These are phyloP conservation scores for Nicotiana undulata DNA, from an alignment of 257 asterid species.

Conservation along the genomic window DNA sequence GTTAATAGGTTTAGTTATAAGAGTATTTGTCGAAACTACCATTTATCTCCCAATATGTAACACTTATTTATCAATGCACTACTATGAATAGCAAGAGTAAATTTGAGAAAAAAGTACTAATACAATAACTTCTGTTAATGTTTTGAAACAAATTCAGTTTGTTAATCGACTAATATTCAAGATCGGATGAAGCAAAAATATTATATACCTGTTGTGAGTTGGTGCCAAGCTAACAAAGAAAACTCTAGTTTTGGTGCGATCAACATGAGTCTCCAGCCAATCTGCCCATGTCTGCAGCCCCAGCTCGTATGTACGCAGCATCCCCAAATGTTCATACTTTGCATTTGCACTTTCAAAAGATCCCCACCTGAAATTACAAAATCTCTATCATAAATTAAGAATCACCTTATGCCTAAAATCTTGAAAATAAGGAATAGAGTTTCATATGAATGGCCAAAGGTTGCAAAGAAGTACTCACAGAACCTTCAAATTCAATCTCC, in stretches of 20 bases:
- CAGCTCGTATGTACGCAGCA: conserved; percentile 43
- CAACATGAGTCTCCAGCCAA: conserved; percentile 52
- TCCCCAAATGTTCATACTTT: conserved; percentile 26
- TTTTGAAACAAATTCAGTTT: neutral
- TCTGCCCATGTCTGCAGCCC: conserved; percentile 58
- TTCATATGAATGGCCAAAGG: neutral
- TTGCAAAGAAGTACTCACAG: conserved; percentile 31
- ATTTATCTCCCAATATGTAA: neutral
- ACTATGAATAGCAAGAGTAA: neutral
- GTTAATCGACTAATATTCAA: neutral
- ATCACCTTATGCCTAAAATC: neutral
- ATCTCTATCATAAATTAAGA: neutral
- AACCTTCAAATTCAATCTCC: conserved; percentile 39
- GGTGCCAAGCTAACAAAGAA: conserved; percentile 65
- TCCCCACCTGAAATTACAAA: conserved; percentile 44
- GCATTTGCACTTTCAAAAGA: conserved; percentile 37
- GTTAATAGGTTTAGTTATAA: neutral
- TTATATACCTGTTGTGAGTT: conserved; percentile 29
- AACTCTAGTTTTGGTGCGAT: conserved; percentile 38
- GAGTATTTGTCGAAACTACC: neutral
- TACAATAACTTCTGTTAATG: neutral
- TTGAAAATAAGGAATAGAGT: neutral
- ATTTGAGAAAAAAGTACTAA: neutral
- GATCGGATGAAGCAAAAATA: neutral
- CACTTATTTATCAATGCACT: neutral